Conservation (phyloP, 2,329 filamentous ascomycete genomes). For the Hymenoscyphus linearis region DNA sequence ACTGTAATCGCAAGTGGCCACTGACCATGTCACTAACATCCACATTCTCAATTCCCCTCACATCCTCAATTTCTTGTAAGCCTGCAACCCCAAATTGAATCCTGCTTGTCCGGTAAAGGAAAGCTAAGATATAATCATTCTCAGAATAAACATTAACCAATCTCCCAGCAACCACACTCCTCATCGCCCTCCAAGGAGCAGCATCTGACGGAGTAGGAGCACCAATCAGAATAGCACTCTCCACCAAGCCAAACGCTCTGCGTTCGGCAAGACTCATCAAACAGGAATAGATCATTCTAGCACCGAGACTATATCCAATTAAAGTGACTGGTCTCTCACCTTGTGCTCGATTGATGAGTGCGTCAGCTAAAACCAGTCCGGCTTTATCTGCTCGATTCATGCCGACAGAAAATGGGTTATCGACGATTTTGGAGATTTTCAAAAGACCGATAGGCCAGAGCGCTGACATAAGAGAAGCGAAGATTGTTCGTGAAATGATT, state of each 20-base stretch:
- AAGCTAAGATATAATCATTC: slow-evolving; percentile 82
- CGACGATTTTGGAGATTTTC: slow-evolving; percentile 62
- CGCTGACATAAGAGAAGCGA: slow-evolving; percentile 62
- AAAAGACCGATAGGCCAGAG: slow-evolving; percentile 66
- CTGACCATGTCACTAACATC: slow-evolving; percentile 57
- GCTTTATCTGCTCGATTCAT: slow-evolving; percentile 75
- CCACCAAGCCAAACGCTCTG: slow-evolving; percentile 59
- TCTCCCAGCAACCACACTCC: slow-evolving; percentile 73
- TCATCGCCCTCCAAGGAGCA: slow-evolving; percentile 70
- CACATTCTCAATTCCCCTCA: slow-evolving; percentile 60
- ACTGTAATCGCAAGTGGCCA: slow-evolving; percentile 67
- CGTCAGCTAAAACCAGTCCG: slow-evolving; percentile 73
- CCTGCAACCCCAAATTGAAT: slow-evolving; percentile 81
- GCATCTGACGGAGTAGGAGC: slow-evolving; percentile 69
- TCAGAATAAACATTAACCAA: slow-evolving; percentile 88
- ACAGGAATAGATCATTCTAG: slow-evolving; percentile 77
- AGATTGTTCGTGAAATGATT: slow-evolving; percentile 56
- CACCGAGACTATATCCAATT: slow-evolving; percentile 76
- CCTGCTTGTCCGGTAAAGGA: slow-evolving; percentile 78
- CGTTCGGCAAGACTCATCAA: slow-evolving; percentile 71
- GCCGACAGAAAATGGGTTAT: slow-evolving; percentile 78
- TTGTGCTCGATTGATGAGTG: slow-evolving; percentile 74
- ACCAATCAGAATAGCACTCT: slow-evolving; percentile 72
- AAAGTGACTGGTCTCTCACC: slow-evolving; percentile 77
- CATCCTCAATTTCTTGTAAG: slow-evolving; percentile 64